phyloP scores from a whole-genome alignment of 2,329 filamentous ascomycete genomes.

The Pyrenophora teres region DNA sequence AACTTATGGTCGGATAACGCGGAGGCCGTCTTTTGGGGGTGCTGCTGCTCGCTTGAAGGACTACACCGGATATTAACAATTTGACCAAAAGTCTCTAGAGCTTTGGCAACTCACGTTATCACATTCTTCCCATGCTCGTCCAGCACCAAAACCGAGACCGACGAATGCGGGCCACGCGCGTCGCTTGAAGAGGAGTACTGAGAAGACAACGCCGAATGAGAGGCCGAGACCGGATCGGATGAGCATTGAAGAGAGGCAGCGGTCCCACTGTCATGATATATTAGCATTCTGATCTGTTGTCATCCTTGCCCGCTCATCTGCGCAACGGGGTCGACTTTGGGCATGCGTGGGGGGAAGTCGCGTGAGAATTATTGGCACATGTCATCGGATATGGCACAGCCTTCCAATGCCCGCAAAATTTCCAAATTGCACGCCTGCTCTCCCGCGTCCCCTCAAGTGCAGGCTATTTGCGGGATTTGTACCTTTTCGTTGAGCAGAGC shows the following conservation, averaged over 20 bases:
- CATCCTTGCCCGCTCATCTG: slow-evolving; percentile 3
- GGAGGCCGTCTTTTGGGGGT: slow-evolving; percentile 55
- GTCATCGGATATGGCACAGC: neutral
- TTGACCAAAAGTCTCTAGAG: neutral
- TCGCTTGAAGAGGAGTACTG: slow-evolving; percentile 96
- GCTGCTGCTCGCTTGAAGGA: slow-evolving; percentile 58
- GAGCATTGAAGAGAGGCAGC: slow-evolving; percentile 94
- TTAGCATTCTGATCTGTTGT: slow-evolving; percentile 23
- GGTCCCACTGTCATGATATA: slow-evolving; percentile 78
- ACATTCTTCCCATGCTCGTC: slow-evolving; percentile 97
- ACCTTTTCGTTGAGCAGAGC: slow-evolving; percentile 99
- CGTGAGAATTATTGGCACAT: slow-evolving; percentile 12
- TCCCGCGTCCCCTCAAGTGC: neutral
- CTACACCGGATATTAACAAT: slow-evolving; percentile 35
- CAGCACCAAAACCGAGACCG: slow-evolving; percentile 91
- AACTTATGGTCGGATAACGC: slow-evolving; percentile 52
- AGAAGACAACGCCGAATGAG: slow-evolving; percentile 97
- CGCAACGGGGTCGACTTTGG: neutral
- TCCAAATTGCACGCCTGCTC: neutral
- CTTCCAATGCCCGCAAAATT: neutral
- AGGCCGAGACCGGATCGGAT: slow-evolving; percentile 96
- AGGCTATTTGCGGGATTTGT: slow-evolving; percentile 34
- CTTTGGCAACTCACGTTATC: slow-evolving; percentile 64
- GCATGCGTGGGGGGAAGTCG: slow-evolving; percentile 5
- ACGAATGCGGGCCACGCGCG: slow-evolving; percentile 97